These are phyloP conservation scores for Diaporthe amygdali DNA, from an alignment of 2,329 filamentous ascomycete genomes.

Conservation along the genomic window DNA sequence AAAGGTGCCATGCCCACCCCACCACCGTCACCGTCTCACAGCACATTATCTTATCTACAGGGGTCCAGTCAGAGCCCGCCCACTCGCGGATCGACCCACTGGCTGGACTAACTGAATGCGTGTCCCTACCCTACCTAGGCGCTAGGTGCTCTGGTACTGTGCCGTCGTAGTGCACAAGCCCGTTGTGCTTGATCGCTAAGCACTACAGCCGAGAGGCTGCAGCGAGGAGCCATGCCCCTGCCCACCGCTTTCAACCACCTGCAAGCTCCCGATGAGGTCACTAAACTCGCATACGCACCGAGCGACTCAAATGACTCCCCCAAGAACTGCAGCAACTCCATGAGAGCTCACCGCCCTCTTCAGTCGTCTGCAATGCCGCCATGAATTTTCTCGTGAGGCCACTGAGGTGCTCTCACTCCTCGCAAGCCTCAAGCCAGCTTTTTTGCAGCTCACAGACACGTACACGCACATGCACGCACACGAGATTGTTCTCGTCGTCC, in stretches of 20 bases:
- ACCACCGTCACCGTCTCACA: background rate
- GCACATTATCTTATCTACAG: conserved; percentile 16
- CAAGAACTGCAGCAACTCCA: background rate
- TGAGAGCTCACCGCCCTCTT: background rate
- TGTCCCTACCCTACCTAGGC: too few relatives aligned
- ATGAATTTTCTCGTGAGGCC: conserved; percentile 48
- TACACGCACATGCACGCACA: background rate
- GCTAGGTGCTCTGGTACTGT: background rate
- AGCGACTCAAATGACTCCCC: background rate
- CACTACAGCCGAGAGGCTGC: background rate
- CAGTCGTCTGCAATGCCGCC: conserved; percentile 42
- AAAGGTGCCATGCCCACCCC: conserved; percentile 4
- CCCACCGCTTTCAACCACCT: conserved; percentile 2
- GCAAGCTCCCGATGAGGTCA: conserved; percentile 15
- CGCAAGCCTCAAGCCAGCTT: conserved; percentile 25
- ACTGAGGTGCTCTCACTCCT: conserved; percentile 41
- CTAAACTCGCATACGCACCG: background rate
- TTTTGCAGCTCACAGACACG: background rate
- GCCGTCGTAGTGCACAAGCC: background rate
- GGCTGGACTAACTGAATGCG: background rate
- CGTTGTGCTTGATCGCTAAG: background rate
- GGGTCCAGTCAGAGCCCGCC: background rate
- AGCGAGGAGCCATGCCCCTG: background rate
- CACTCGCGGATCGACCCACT: background rate
- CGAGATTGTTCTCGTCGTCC: conserved; percentile 21